These are phyloP conservation scores for Rheum nobile DNA, from an alignment of 148 eudicot genomes.

Conservation along the genomic window DNA sequence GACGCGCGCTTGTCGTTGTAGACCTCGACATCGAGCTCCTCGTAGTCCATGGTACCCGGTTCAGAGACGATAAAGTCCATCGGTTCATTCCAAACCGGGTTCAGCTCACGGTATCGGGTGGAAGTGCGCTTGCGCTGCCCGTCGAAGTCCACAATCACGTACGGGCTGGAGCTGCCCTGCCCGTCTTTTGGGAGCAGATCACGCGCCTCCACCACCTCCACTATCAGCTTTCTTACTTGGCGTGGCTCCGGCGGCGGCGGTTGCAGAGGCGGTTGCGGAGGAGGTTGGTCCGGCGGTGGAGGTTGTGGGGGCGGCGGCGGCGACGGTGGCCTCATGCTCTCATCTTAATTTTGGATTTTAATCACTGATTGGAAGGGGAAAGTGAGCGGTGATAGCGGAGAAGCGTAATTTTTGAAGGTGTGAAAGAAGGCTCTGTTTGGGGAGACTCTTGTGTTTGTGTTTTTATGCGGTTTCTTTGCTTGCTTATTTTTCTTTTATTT, in stretches of 20 bases:
- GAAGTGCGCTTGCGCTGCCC: conserved; percentile 66
- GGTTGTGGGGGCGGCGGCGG: conserved; percentile 11
- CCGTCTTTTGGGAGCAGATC: conserved; percentile 95
- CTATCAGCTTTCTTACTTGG: conserved; percentile 33
- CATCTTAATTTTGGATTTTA: conserved; percentile 10
- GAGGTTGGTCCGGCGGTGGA: conserved; percentile 18
- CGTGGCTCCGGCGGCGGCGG: conserved; percentile 16
- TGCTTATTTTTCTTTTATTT: neutral
- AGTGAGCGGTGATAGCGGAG: neutral
- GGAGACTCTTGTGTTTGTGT: conserved; percentile 10
- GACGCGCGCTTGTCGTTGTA: conserved; percentile 69
- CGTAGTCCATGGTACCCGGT: conserved; percentile 77
- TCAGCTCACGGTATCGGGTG: conserved; percentile 55
- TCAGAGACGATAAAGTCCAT: conserved; percentile 65
- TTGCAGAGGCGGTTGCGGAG: conserved; percentile 12
- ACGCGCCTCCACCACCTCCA: conserved; percentile 67
- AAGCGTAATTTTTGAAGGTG: too few relatives aligned
- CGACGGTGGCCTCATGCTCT: conserved; percentile 40
- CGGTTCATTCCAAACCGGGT: conserved; percentile 76
- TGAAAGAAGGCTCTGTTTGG: neutral
- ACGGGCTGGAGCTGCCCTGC: conserved; percentile 84
- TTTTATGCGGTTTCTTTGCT: conserved; percentile 1
- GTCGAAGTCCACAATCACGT: conserved; percentile 79
- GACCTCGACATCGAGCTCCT: conserved; percentile 72
- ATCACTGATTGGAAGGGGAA: neutral